Percentiles rank a stretch among this genome's conserved stretches.
Conservation (phyloP, 495 filamentous ascomycete species). For the Articulospora tetracladia region DNA sequence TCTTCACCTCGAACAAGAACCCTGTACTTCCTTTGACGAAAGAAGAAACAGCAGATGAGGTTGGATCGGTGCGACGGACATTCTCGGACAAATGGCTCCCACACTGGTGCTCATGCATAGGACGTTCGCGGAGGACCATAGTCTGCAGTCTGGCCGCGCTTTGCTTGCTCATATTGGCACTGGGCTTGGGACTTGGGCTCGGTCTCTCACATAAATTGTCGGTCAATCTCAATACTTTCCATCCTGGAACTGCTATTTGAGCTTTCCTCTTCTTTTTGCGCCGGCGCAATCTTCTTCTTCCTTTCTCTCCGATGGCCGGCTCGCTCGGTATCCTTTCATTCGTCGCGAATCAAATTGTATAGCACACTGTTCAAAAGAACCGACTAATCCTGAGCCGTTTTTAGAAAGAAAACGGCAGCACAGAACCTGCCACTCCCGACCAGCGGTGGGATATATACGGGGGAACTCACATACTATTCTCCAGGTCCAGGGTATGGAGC, state of each 20-base stretch:
- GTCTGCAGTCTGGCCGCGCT: constrained; percentile 25
- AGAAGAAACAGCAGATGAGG: constrained; percentile 5
- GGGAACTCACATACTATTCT: constrained; percentile 69
- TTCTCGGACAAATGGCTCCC: constrained; percentile 34
- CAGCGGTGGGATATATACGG: constrained; percentile 46
- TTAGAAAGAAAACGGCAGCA: constrained; percentile 16
- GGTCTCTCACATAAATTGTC: constrained; percentile 15
- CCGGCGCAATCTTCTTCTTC: not conserved
- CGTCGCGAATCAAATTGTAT: not conserved
- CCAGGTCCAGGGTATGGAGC: constrained; percentile 64
- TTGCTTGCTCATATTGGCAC: constrained; percentile 27
- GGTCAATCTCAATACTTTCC: constrained; percentile 19
- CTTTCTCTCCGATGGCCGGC: not conserved
- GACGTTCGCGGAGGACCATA: constrained; percentile 35
- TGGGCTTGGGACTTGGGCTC: constrained; percentile 33
- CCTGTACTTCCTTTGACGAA: not conserved
- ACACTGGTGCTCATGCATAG: constrained; percentile 37
- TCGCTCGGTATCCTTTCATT: not conserved
- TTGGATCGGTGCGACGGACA: constrained; percentile 15
- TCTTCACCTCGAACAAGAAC: not conserved
- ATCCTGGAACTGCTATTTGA: constrained; percentile 8
- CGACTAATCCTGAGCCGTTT: constrained; percentile 4
- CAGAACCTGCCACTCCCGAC: constrained; percentile 54
- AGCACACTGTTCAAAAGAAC: constrained; percentile 2
- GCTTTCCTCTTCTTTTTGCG: not conserved